Percentiles rank a stretch among this genome's conserved stretches.
phyloP scores from a whole-genome alignment of 768 basidiomycete species.

The Pleurotus ostreatus region DNA sequence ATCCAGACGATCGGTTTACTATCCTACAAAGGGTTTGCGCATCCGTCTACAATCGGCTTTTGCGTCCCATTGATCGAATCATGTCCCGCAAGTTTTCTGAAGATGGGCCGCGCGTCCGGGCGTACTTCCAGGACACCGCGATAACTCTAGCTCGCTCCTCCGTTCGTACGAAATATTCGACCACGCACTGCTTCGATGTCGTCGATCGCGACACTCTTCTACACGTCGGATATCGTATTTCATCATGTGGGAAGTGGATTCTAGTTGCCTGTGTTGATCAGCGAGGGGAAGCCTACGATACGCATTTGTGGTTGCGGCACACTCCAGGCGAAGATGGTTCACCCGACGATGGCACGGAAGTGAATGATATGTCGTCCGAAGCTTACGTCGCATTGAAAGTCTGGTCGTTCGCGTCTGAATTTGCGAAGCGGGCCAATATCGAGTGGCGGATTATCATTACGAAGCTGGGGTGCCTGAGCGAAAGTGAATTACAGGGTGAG shows the following conservation, averaged over 20 bases:
- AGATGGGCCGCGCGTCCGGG: conserved; percentile 32
- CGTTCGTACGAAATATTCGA: conserved; percentile 25
- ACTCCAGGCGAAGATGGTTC: conserved; percentile 25
- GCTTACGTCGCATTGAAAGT: conserved; percentile 55
- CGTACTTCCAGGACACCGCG: conserved; percentile 60
- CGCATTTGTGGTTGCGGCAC: conserved; percentile 64
- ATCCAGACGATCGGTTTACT: conserved; percentile 34
- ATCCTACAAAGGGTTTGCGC: conserved; percentile 49
- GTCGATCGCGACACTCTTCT: conserved; percentile 50
- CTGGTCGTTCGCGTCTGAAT: conserved; percentile 65
- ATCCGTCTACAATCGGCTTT: conserved; percentile 71
- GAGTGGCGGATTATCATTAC: conserved; percentile 81
- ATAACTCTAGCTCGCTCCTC: conserved; percentile 54
- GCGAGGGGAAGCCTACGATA: conserved; percentile 69
- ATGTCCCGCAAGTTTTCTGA: conserved; percentile 52
- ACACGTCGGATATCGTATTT: conserved; percentile 72
- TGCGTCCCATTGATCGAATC: conserved; percentile 53
- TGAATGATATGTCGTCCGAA: conserved; percentile 23
- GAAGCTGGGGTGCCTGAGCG: conserved; percentile 58
- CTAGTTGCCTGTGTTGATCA: conserved; percentile 73
- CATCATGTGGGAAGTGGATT: conserved; percentile 72
- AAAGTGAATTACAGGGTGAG: conserved; percentile 65
- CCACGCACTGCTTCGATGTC: conserved; percentile 31
- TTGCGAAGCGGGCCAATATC: conserved; percentile 61
- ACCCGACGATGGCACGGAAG: conserved; percentile 24